These are phyloP conservation scores for Melanogaster broomeanus DNA, from an alignment of 768 basidiomycete genomes.

Conservation along the genomic window DNA sequence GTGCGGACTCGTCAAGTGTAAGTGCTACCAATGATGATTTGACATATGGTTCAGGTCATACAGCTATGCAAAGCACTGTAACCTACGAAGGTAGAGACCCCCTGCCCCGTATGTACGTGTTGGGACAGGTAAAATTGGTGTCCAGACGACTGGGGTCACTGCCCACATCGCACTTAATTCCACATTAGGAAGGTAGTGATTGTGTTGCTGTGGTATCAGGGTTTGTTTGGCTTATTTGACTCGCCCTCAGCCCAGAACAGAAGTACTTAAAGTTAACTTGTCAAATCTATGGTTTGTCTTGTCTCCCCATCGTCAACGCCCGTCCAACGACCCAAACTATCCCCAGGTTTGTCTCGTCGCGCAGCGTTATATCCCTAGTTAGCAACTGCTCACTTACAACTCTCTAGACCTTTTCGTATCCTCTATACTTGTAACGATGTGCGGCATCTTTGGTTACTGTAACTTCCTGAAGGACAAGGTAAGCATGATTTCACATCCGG, in stretches of 20 bases:
- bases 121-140: slow-evolving; percentile 7
- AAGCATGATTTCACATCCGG: slow-evolving; percentile 20
- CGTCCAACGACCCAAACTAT: not conserved
- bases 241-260: slow-evolving; percentile 29
- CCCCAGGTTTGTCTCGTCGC: slow-evolving; percentile 8
- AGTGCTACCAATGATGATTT: too few species aligned
- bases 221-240: slow-evolving; percentile 34
- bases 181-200: slow-evolving; percentile 6
- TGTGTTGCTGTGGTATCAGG: slow-evolving; percentile 1
- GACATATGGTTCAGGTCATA: not conserved
- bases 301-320: slow-evolving; percentile 14
- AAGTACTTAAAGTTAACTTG: slow-evolving; percentile 31
- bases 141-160: slow-evolving; percentile 16
- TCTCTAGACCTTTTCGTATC: slow-evolving; percentile 4
- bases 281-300: too few species aligned
- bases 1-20: not conserved
- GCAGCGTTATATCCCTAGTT: not conserved
- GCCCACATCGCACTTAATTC: slow-evolving; percentile 6
- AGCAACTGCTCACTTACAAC: slow-evolving; percentile 3
- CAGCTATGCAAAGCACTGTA: slow-evolving; percentile 10
- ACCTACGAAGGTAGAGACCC: slow-evolving; percentile 3
- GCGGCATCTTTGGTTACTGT: slow-evolving; percentile 97
- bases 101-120: too few species aligned
- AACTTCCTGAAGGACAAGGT: slow-evolving; percentile 95
- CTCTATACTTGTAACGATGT: slow-evolving; percentile 51